Evolutionary conservation across 2,329 filamentous ascomycete species (phyloP).

Genomic region (Fusarium equiseti): DNA sequence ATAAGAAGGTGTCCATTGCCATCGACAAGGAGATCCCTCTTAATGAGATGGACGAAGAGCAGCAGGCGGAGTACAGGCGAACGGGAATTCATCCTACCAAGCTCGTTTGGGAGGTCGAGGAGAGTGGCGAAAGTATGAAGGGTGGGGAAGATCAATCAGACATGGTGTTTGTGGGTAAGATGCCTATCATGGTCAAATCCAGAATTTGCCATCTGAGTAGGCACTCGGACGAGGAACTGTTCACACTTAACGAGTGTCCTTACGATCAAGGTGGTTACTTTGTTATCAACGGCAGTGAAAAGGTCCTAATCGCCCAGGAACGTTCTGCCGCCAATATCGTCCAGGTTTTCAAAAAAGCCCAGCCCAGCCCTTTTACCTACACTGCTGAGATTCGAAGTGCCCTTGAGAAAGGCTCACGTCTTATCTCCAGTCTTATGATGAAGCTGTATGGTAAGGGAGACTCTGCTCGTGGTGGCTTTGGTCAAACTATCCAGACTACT

Average conservation of each 20-base stretch:
- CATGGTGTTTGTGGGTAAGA: constrained; percentile 90
- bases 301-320: constrained; percentile 97
- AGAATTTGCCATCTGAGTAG: constrained; percentile 92
- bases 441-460: constrained; percentile 92
- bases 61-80: constrained; percentile 65
- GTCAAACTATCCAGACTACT: constrained; percentile 89
- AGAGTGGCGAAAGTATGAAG: constrained; percentile 65
- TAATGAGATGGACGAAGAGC: constrained; percentile 76
- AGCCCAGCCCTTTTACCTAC: constrained; percentile 91
- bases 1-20: constrained; percentile 85
- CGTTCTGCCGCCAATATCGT: constrained; percentile 98
- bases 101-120: constrained; percentile 72
- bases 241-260: constrained; percentile 93
- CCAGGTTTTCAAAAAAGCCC: constrained; percentile 97
- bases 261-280: constrained; percentile 99
- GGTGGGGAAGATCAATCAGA: constrained; percentile 69
- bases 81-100: constrained; percentile 70
- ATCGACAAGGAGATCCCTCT: constrained; percentile 77
- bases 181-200: constrained; percentile 98
- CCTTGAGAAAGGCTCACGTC: constrained; percentile 92
- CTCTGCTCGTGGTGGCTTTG: constrained; percentile 79
- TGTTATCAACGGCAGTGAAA: constrained; percentile 98
- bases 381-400: constrained; percentile 97
- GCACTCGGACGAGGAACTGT: constrained; percentile 86
- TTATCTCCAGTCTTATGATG: constrained; percentile 92